Conservation (phyloP, 805 yeast genomes). For the Pichia pseudocactophila region DNA sequence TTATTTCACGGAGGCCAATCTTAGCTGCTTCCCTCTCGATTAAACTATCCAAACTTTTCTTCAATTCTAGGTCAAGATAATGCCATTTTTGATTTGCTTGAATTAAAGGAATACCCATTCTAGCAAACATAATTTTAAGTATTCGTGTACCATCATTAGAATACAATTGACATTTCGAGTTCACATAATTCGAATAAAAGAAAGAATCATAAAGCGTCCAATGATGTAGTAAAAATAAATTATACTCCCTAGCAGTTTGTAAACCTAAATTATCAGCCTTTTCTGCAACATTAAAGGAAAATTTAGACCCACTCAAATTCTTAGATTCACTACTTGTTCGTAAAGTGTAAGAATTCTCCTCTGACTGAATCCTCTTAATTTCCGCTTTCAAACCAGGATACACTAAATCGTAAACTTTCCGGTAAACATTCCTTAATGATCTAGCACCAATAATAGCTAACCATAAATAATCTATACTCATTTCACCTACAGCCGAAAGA, state of each 20-base stretch:
- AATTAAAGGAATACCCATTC: conserved; percentile 87
- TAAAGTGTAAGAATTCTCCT: conserved; percentile 7
- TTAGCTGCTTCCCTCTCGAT: conserved; percentile 61
- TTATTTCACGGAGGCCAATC: conserved; percentile 76
- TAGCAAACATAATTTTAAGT: conserved; percentile 85
- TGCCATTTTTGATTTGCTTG: conserved; percentile 91
- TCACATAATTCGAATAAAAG: conserved; percentile 82
- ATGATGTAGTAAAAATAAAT: conserved; percentile 78
- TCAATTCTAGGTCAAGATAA: conserved; percentile 75
- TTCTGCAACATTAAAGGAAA: conserved; percentile 19
- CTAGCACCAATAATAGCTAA: conserved; percentile 81
- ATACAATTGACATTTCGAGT: conserved; percentile 82
- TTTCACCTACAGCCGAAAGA: conserved; percentile 74
- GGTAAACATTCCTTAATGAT: conserved; percentile 64
- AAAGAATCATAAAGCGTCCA: conserved; percentile 91
- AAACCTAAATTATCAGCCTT: conserved; percentile 33
- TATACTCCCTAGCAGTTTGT: conserved; percentile 72
- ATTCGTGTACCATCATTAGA: conserved; percentile 84
- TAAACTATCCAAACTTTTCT: conserved; percentile 59
- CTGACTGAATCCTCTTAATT: conserved; percentile 54
- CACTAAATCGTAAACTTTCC: conserved; percentile 62
- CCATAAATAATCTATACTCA: conserved; percentile 68
- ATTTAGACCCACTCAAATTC: not conserved
- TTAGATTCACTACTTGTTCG: not conserved
- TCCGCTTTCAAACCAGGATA: conserved; percentile 77